Conservation (phyloP, 345 rosid genomes). For the Raphanus raphanistrum region DNA sequence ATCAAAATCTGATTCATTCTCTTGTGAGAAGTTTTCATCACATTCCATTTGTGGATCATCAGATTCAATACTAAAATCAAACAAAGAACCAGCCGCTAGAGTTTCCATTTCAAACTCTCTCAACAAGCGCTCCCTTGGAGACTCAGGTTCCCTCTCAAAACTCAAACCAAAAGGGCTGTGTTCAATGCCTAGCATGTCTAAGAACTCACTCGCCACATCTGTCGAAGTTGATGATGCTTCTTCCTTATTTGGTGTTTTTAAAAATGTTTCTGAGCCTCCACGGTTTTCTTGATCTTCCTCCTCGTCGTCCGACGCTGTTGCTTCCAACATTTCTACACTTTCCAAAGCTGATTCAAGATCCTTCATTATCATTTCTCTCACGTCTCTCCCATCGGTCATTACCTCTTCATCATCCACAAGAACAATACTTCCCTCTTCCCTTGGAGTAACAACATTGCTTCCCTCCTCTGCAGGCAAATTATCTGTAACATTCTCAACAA, state of each 20-base stretch:
- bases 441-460: slow-evolving; percentile 33
- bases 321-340: slow-evolving; percentile 61
- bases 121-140: slow-evolving; percentile 85
- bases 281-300: slow-evolving; percentile 51
- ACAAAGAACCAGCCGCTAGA: slow-evolving; percentile 61
- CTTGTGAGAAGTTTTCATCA: slow-evolving; percentile 38
- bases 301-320: slow-evolving; percentile 53
- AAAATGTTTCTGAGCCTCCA: slow-evolving; percentile 35
- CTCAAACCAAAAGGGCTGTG: slow-evolving; percentile 68
- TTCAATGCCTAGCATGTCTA: slow-evolving; percentile 79
- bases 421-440: slow-evolving; percentile 30
- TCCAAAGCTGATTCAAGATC: slow-evolving; percentile 75
- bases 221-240: slow-evolving; percentile 51
- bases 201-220: slow-evolving; percentile 71
- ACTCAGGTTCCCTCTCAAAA: slow-evolving; percentile 86
- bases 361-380: slow-evolving; percentile 67
- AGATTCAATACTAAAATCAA: slow-evolving; percentile 45
- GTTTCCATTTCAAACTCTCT: slow-evolving; percentile 87
- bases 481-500: slow-evolving; percentile 38
- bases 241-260: slow-evolving; percentile 39
- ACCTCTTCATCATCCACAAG: slow-evolving; percentile 31
- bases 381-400: slow-evolving; percentile 41
- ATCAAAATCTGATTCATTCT: slow-evolving; percentile 48
- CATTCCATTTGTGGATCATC: slow-evolving; percentile 50
- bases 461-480: slow-evolving; percentile 40